phyloP scores from a whole-genome alignment of 108 stramenopile genomes.

The Fragilariopsis cylindrus region DNA sequence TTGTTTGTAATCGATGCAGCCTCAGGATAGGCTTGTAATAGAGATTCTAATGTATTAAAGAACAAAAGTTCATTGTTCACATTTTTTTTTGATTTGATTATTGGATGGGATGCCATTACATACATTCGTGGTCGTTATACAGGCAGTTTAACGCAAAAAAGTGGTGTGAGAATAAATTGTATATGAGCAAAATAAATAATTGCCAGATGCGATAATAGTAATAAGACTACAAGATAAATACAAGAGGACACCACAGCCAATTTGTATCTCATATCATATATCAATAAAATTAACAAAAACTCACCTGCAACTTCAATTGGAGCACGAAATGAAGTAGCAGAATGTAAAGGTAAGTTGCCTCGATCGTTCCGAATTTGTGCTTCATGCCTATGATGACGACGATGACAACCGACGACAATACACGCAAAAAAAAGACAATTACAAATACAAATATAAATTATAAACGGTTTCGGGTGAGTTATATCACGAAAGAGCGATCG shows the following conservation, averaged over 20 bases:
- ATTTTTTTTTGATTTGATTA: neutral
- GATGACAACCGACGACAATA: neutral
- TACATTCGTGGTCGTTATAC: neutral
- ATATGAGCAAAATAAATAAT: too few species aligned
- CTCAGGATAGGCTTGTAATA: conserved; percentile 84
- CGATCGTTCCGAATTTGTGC: conserved; percentile 72
- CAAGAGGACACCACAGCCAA: too few species aligned
- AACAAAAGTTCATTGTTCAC: neutral
- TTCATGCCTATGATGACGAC: conserved; percentile 51
- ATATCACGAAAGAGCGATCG: too few species aligned
- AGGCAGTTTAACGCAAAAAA: too few species aligned
- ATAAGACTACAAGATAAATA: neutral
- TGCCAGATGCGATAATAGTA: neutral
- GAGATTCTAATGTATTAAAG: conserved; percentile 48
- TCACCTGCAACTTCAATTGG: conserved; percentile 73
- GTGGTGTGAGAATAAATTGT: too few species aligned
- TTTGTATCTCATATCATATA: too few species aligned
- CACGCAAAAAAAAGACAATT: neutral
- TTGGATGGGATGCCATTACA: neutral
- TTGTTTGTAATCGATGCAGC: conserved; percentile 86
- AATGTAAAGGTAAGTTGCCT: conserved; percentile 85
- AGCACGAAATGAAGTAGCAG: conserved; percentile 81
- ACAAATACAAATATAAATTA: neutral
- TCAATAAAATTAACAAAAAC: neutral
- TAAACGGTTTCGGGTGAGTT: neutral